These are phyloP conservation scores for Clarkia xantiana DNA, from an alignment of 345 rosid species.

Conservation along the genomic window DNA sequence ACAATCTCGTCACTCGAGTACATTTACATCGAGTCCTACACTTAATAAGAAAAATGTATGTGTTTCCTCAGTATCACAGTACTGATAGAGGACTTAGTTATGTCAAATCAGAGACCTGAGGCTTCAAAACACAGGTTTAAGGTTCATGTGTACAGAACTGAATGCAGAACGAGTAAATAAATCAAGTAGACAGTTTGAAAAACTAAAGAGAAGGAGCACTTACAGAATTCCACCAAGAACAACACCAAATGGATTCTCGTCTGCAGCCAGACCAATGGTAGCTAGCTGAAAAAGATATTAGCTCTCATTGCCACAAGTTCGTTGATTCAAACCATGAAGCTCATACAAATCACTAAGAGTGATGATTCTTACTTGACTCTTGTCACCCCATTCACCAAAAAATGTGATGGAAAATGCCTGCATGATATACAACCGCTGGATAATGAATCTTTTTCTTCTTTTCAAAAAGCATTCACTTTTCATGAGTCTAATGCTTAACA, in stretches of 20 bases:
- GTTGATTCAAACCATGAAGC: constrained; percentile 4
- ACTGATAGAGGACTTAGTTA: too few species aligned
- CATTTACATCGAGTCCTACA: too few species aligned
- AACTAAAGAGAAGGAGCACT: constrained; percentile 11
- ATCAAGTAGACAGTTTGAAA: neutral
- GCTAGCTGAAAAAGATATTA: constrained; percentile 51
- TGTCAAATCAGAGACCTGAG: too few species aligned
- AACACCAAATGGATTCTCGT: constrained; percentile 80
- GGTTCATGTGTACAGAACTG: too few species aligned
- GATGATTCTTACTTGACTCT: constrained; percentile 64
- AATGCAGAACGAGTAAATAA: too few species aligned
- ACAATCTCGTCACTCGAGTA: too few species aligned
- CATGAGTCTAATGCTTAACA: too few species aligned
- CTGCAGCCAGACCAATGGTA: constrained; percentile 91
- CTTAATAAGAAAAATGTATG: too few species aligned
- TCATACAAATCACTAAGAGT: neutral
- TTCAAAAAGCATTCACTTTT: too few species aligned
- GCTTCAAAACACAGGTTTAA: too few species aligned
- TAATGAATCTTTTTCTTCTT: neutral
- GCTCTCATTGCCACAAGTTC: neutral
- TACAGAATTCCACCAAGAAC: constrained; percentile 79
- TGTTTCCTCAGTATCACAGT: too few species aligned
- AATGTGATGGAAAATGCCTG: constrained; percentile 95
- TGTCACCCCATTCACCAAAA: constrained; percentile 98
- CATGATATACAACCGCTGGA: constrained; percentile 8